Conservation (phyloP, 2,329 filamentous ascomycete species). For the Stachybotrys echinatus region DNA sequence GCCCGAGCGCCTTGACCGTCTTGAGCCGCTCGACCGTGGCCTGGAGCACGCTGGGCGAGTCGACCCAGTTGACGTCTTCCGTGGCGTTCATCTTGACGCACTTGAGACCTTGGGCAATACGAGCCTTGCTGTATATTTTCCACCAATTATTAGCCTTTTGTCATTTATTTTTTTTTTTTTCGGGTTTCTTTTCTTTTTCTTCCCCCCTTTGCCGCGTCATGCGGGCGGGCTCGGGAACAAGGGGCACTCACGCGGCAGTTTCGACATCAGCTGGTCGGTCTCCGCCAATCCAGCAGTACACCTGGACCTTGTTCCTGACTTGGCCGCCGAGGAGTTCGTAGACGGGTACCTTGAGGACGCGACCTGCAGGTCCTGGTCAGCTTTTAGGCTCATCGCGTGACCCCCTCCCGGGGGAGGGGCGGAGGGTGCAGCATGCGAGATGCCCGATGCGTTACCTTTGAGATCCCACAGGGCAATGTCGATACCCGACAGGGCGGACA, state of each 20-base stretch:
- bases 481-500: conserved; percentile 68
- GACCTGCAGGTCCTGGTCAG: conserved; percentile 21
- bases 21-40: conserved; percentile 60
- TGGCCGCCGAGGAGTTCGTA: conserved; percentile 68
- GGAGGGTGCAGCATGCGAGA: neutral
- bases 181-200: neutral
- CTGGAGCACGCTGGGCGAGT: conserved; percentile 57
- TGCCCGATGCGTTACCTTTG: conserved; percentile 36
- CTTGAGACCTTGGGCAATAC: conserved; percentile 55
- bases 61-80: conserved; percentile 66
- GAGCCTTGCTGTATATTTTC: conserved; percentile 27
- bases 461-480: conserved; percentile 74
- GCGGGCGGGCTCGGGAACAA: too few relatives aligned
- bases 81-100: conserved; percentile 73
- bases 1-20: conserved; percentile 60
- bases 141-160: neutral
- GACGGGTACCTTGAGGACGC: conserved; percentile 52
- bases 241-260: conserved; percentile 42
- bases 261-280: conserved; percentile 62
- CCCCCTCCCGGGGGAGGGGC: neutral
- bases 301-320: conserved; percentile 59
- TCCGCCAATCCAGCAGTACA: conserved; percentile 72
- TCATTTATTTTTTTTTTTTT: neutral
- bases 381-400: neutral
- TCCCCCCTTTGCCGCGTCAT: neutral